Evolutionary conservation across 352 stramenopile species (phyloP), one percentile per base, ranked within the genome.

Genomic region (Phytophthora tubulina): DNA sequence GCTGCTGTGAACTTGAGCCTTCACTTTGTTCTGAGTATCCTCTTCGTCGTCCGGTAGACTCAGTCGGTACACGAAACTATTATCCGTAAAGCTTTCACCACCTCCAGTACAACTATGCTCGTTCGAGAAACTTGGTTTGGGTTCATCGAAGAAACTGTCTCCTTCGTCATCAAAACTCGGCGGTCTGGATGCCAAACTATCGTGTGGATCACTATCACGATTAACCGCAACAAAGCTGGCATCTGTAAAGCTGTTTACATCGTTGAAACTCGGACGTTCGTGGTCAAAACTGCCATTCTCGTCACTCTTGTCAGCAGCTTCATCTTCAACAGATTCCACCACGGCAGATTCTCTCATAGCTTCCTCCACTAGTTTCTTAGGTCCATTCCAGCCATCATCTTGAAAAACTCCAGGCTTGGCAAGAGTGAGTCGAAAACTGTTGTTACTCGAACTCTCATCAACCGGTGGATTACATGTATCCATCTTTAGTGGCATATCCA

Each of bases 401-500:
- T 35, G 42, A 33, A 72, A 67, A 0, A n/a, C 49, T 33, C 62
- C 46, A 9, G 68, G 62, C 31, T 61, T 67, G 9, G 62, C 57
- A 15, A 72, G 32, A 30, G 50, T 72, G 2, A 76, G 51, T 10
- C 63, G 55, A 49, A 72, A 78, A 46, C 70, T 74, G 41, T n/a
- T 62, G 21, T 55, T 48, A 5, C 51, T 62, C 11, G 52, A 35
- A 8, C 46, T 39, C n/a, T 61, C 46, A 9, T 27, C 39, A 13
- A 8, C 38, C 30, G 67, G 67, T 2, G 62, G 61, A 5, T 68
- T 27, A 27, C 21, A 27, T 27, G 21, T 62, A 13, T 75, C 63
- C 63, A 81, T 58, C 45, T 63, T 67, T 64, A 85, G 77, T 35
- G 64, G 59, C 58, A 70, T 73, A 50, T 79, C 63, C 21, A 81